phyloP scores from a whole-genome alignment of 257 asterid species.

The Mentha longifolia region DNA sequence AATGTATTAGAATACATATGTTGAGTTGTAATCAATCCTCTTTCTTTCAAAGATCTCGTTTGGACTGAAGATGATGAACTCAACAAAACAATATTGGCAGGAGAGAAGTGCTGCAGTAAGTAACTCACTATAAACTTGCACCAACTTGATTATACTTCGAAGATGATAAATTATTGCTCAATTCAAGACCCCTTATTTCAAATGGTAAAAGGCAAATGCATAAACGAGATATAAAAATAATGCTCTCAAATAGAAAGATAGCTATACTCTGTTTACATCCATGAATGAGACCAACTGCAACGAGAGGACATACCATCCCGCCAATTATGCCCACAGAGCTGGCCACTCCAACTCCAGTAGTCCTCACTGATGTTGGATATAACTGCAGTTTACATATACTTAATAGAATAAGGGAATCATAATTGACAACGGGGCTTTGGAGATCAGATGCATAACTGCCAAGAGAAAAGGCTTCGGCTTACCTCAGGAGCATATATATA shows the following conservation, averaged over 20 bases:
- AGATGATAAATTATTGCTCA: slow-evolving; percentile 42
- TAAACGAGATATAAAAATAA: slow-evolving; percentile 49
- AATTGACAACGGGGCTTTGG: too few relatives aligned
- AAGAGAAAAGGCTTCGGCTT: slow-evolving; percentile 11
- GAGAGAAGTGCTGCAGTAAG: background rate
- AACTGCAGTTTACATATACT: too few relatives aligned
- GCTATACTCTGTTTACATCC: slow-evolving; percentile 67
- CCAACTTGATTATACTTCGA: background rate
- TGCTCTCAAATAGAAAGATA: slow-evolving; percentile 51
- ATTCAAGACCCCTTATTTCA: slow-evolving; percentile 59
- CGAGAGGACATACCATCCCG: slow-evolving; percentile 67
- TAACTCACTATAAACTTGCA: background rate
- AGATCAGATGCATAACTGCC: background rate
- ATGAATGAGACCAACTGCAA: slow-evolving; percentile 65
- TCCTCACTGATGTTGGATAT: slow-evolving; percentile 49
- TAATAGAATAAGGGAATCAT: background rate
- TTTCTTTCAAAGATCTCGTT: background rate
- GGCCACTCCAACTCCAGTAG: slow-evolving; percentile 67
- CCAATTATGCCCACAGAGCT: slow-evolving; percentile 69
- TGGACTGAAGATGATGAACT: background rate
- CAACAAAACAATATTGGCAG: background rate
- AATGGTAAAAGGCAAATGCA: slow-evolving; percentile 61
- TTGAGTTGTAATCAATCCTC: too few relatives aligned
- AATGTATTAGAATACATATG: background rate
- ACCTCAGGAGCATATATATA: slow-evolving; percentile 86